Base-by-base conservation (phyloP, 2,329 filamentous ascomycete species). In the Neofusicoccum cordaticola region DNA sequence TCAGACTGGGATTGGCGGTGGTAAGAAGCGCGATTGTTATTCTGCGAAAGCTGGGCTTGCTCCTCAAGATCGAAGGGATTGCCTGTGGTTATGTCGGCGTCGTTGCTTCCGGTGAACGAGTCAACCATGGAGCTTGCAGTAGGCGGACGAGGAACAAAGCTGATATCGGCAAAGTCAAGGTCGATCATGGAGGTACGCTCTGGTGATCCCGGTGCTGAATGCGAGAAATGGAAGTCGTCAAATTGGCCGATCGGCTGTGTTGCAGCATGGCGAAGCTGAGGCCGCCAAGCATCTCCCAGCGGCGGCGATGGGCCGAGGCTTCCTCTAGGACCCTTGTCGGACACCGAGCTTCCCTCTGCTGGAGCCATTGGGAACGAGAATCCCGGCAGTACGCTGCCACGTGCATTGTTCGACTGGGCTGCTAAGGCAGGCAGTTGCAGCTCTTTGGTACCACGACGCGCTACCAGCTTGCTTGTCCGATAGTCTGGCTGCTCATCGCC, bases 41-140 rank as follows among this genome's bases (percentile, higher is more conserved):
- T 75, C 37, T 76, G 68, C 0, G 75, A 75, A 11, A 78, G 70
- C 37, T 76, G 71, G 8, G 78, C 72, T 62, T 78, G 77, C 60
- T 83, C 80, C 67, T 83, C 81, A 6, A 83, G 76, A 68, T 83
- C 81, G 68, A 83, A 83, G 0, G 81, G 81, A 63, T 83, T 80
- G 53, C 52, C 63, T 0, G 63, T 65, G 15, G 63, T 65, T 19
- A 75, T 72, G 60, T 81, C 78, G 17, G 75, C 78, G 52, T 70
- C 71, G 17, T 50, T 60, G 45, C 63, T 73, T 44, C 69, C 70
- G 7, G 72, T 67, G 2, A 64, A 47, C 5, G 50, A 64, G 17
- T 63, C 47, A 9, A 70, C 69, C 47, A 72, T 71, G 12, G 76
- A 81, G 51, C 72, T 75, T 4, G 80, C 77, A 0, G 80, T 81